These are phyloP conservation scores for Kwoniella heveanensis DNA, from an alignment of 768 basidiomycete genomes.

Conservation along the genomic window DNA sequence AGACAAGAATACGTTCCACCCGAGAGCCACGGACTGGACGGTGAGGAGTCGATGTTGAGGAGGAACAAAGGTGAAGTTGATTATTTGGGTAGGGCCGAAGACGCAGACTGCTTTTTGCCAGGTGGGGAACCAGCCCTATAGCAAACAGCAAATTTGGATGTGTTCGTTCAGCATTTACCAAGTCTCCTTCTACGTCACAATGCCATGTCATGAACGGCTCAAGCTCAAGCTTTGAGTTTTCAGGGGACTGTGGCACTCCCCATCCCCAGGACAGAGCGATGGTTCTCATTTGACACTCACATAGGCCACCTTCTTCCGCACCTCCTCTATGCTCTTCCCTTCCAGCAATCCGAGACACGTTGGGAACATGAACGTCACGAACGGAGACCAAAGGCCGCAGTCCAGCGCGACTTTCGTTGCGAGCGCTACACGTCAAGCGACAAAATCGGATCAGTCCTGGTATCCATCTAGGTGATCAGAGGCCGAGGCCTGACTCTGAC, in stretches of 20 bases:
- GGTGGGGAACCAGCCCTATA: slow-evolving; percentile 40
- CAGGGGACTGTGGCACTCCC: too few relatives aligned
- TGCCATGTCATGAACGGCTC: too few relatives aligned
- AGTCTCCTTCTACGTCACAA: too few relatives aligned
- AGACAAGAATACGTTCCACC: slow-evolving; percentile 55
- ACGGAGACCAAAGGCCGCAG: slow-evolving; percentile 47
- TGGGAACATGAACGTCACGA: slow-evolving; percentile 46
- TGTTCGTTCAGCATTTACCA: not conserved
- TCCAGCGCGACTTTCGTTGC: slow-evolving; percentile 37
- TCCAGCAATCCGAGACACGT: slow-evolving; percentile 46
- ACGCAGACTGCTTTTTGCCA: slow-evolving; percentile 44
- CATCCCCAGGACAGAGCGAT: too few relatives aligned
- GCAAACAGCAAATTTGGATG: too few relatives aligned
- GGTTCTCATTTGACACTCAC: slow-evolving; percentile 31
- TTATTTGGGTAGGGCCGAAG: slow-evolving; percentile 49
- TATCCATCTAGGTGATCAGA: too few relatives aligned
- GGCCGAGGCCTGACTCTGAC: too few relatives aligned
- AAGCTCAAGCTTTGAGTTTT: too few relatives aligned
- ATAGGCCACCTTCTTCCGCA: slow-evolving; percentile 44
- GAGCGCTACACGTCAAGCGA: slow-evolving; percentile 30
- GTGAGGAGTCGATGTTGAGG: slow-evolving; percentile 45
- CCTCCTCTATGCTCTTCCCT: slow-evolving; percentile 40
- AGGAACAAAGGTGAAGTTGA: slow-evolving; percentile 52
- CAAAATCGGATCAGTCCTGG: too few relatives aligned
- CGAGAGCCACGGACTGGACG: slow-evolving; percentile 47